Base-by-base conservation (phyloP, 129 eudicot genomes). In the Sambucus nigra region DNA sequence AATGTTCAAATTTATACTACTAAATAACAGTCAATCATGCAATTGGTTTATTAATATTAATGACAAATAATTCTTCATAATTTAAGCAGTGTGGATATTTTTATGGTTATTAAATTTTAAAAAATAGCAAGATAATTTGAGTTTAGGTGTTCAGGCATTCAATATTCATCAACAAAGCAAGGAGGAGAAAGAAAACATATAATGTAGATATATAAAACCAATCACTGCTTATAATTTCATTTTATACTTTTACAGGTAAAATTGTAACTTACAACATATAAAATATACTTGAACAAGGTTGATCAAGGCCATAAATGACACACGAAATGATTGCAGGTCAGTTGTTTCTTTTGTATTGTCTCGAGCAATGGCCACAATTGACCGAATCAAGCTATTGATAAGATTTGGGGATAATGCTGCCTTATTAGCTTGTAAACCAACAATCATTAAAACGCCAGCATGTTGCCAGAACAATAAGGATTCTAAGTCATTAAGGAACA, bases 381-480 rank as follows among this genome's bases (percentile, higher is more conserved):
- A 76, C 19, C 82, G 83, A 26, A 82, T 61, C 72, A 91, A 76
- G 76, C 76, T 79, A 67, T 77, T 79, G 48, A 72, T 75, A 38
- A 91, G 80, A 68, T 63, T 69, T 56, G 81, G 57, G 51, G 95
- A 76, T 64, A 91, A 63, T 53, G 76, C 29, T 59, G 73, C 72
- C 72, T 81, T 91, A 57, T 74, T 72, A 51, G 94, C 86, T 35
- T 81, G 76, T 51, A 79, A 56, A 38, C 81, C 78, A 70, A 79
- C 86, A 59, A 91, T 79, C 87, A 91, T 91, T 67, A 91, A 65
- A 25, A 95, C 73, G 55, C 95, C 82, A 45, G 95, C 94, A 94
- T 87, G 70, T 39, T 20, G 29, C 54, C 4, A 53, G 13, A 60
- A 50, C 22, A 23, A 21, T 39, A 12, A 49, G 5, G n/a, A n/a